Conservation (phyloP, 2,329 filamentous ascomycete species). For the Geosmithia flava region DNA sequence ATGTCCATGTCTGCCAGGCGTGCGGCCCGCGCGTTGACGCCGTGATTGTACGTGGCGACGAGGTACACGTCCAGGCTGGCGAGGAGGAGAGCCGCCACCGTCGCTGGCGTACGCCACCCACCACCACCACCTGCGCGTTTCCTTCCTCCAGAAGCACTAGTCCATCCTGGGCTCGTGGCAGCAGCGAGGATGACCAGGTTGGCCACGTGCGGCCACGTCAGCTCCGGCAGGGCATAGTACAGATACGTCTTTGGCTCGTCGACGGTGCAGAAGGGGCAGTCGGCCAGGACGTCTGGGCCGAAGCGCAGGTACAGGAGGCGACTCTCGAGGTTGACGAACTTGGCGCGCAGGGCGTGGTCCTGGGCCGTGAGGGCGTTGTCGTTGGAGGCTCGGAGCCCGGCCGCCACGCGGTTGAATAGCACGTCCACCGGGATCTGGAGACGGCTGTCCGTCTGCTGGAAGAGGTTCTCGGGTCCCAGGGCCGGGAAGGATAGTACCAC, state of each 20-base stretch:
- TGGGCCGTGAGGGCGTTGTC: conserved; percentile 30
- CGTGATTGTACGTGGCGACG: conserved; percentile 52
- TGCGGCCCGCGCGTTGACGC: conserved; percentile 48
- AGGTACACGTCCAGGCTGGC: conserved; percentile 54
- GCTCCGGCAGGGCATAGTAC: conserved; percentile 64
- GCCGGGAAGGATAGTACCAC: conserved; percentile 50
- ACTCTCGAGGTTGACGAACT: conserved; percentile 59
- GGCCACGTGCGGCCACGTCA: conserved; percentile 65
- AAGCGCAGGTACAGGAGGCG: conserved; percentile 73
- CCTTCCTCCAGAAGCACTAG: conserved; percentile 9
- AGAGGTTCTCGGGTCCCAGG: conserved; percentile 71
- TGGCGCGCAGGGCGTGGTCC: conserved; percentile 55
- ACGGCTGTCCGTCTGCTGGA: conserved; percentile 63
- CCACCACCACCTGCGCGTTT: conserved; percentile 41
- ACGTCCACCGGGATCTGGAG: conserved; percentile 78
- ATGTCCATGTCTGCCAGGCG: conserved; percentile 52
- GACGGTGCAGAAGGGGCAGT: conserved; percentile 73
- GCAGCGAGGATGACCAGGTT: conserved; percentile 64
- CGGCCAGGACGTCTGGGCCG: conserved; percentile 60
- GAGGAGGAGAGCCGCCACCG: conserved; percentile 46
- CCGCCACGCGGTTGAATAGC: conserved; percentile 63
- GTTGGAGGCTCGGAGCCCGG: conserved; percentile 29
- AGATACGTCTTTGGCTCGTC: conserved; percentile 61
- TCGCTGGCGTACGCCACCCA: conserved; percentile 60
- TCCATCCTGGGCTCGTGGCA: conserved; percentile 56